A percentile compares a stretch with the other conserved stretches of the same genome.
These are phyloP conservation scores for Populus hybrid DNA, from an alignment of 441 rosid species.

Conservation along the genomic window DNA sequence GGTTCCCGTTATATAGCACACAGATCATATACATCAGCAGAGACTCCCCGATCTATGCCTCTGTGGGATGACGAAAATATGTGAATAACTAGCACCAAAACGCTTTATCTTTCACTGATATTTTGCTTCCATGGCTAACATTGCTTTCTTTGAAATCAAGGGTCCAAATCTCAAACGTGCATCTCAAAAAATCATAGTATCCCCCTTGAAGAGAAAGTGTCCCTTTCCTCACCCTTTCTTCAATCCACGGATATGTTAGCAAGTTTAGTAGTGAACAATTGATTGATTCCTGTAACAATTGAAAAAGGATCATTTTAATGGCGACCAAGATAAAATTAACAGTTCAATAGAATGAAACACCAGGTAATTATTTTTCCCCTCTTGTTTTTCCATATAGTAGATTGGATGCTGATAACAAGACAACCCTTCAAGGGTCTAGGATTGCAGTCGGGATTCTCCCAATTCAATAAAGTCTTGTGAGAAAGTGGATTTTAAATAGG, in stretches of 20 bases:
- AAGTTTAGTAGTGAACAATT: constrained; percentile 65
- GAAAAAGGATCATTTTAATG: neutral
- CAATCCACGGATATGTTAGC: constrained; percentile 92
- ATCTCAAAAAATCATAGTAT: constrained; percentile 73
- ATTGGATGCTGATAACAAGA: neutral
- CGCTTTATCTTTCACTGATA: constrained; percentile 8
- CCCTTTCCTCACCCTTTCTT: constrained; percentile 65
- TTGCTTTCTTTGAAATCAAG: constrained; percentile 39
- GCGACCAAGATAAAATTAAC: neutral
- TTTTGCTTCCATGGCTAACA: neutral
- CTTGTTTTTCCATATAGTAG: neutral
- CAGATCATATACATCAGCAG: neutral
- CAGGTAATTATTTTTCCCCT: neutral
- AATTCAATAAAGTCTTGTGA: neutral
- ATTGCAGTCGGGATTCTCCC: neutral
- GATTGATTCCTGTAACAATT: constrained; percentile 57
- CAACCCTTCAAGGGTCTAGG: neutral
- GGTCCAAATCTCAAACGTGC: constrained; percentile 95
- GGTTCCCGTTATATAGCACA: neutral
- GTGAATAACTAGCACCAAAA: constrained; percentile 26
- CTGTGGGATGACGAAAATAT: neutral
- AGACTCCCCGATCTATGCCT: neutral
- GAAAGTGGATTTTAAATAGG: neutral
- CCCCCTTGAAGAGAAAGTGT: constrained; percentile 73
- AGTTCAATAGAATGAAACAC: neutral